Evolutionary conservation across 352 stramenopile genomes (phyloP), one percentile per base, ranked within the genome.

Genomic region (Pythium apleroticum): DNA sequence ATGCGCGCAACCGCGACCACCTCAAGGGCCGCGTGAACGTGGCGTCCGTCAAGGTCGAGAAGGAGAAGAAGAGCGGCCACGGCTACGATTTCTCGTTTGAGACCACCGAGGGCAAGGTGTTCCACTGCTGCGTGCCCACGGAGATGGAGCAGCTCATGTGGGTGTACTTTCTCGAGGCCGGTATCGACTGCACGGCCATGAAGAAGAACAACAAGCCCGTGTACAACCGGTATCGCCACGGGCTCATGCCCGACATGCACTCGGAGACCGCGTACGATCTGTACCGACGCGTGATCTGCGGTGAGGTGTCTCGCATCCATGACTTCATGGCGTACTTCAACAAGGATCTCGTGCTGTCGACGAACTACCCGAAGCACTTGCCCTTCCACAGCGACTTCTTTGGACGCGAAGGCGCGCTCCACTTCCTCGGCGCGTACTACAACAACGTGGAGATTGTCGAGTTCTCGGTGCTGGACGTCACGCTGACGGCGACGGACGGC

Each of bases 311-410:
- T 14, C 50, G 80, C 15, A 63, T 90, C 53, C 85, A 72, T 27
- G 86, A 96, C 35, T 69, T 94, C 45, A 58, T 94, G 58, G 74
- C 88, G 24, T 96, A 93, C 53, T 96, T 96, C 58, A 96, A 95
- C 74, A 96, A 96, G 75, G 88, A 96, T 39, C 68, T 96, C 14
- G 88, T 96, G 30, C 93, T 96, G 58, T 85, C 86, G 56, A 93
- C 84, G 31, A 85, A 75, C 24, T 94, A 91, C 59, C 86, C 86
- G 14, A 94, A 93, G 60, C 84, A 71, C 50, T 79, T 86, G 25
- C 82, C 81, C 8, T 95, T 96, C 60, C 74, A 75, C 43, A 85
- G 86, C 46, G 86, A 95, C 52, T 96, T 91, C 71, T 95, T 95
- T 58, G 88, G 88, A 7, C 83, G 88, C 19, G 88, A 96, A 73